Base-by-base conservation (phyloP, 768 basidiomycete species). In the Tylopilus felleus region DNA sequence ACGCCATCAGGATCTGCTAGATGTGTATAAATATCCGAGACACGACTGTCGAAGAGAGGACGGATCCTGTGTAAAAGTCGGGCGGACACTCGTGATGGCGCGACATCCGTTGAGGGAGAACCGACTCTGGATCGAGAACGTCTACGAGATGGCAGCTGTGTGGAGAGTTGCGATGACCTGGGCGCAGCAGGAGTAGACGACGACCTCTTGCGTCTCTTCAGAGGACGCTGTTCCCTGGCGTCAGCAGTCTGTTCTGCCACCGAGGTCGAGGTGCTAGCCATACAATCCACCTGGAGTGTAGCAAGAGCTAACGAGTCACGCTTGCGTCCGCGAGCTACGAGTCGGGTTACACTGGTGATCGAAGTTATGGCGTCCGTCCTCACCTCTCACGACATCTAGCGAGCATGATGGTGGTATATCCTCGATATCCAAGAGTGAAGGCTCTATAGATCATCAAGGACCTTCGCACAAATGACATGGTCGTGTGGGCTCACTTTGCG, bases 1-100 rank as follows among this genome's bases (percentile, higher is more conserved):
- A 43, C 35, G 12, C 44, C 57, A 31, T 52, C 47, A 3, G 67
- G 55, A 58, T 53, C 67, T 38, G 68, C 68, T 47, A 70, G 58
- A 39, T 67, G 60, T 1, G 46, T 49, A 53, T 69, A 69, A 29
- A 71, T 71, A 51, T 71, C 68, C 25, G 58, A 49, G 55, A 36
- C 57, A n/a, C 40, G 56, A 48, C 22, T 33, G 48, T 39, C 25
- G 40, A 61, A 52, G 35, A 61, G 35, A 23, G 63, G 53, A 35
- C 55, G 63, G 23, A 45, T 47, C 52, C 53, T 70, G 52, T 55
- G 56, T 28, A 56, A 60, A 29, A 59, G 57, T 31, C 65, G 63
- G 21, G 62, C 44, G 36, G 70, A 61, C 28, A 39, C 28, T 33
- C 68, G 65, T n/a, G 49, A 45, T 12, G 59, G 51, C 7, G 10